Evolutionary conservation across 2,329 filamentous ascomycete species (phyloP), one percentile per base, ranked within the genome.

Genomic region (Rosellinia necatrix): DNA sequence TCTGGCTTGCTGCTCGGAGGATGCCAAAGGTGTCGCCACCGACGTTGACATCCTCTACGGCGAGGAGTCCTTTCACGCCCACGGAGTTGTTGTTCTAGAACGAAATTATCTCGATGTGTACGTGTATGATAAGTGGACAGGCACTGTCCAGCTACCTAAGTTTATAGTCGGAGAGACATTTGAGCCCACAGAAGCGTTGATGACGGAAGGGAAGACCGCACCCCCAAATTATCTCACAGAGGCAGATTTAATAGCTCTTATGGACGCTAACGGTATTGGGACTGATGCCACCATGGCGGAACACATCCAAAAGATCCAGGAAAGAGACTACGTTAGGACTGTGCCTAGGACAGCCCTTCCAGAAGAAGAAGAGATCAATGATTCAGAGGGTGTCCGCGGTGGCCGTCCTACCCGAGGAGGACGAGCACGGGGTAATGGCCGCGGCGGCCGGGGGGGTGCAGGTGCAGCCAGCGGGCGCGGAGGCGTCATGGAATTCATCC

Each of bases 221-320:
- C 80, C 92, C 10, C 94, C 94, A 0, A 84, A 82, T 19, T 97
- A 96, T 70, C 80, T 99, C 25, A 97, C 94, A 0, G 94, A 99
- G 71, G 92, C 94, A 0, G 94, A 99, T 70, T 80, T 99, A 22
- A 96, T 99, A 69, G 89, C 89, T 3, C 82, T 99, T 9, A 99
- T 99, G 94, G 94, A 99, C 75, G 92, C 91, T 40, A 99, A 99
- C 70, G 94, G 94, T 2, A 99, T 99, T 62, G 94, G 94, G 10
- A 99, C 94, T 8, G 94, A 99, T 75, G 94, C 94, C 6, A 99
- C 94, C 1, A 99, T 99, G 94, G 94, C 94, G 0, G 94, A 99
- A 67, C 94, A 99, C 70, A 99, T 99, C 67, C 86, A 90, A 56
- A 99, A 93, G 74, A 96, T 99, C 66, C 92, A 97, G 72, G 85